phyloP scores from a whole-genome alignment of 116 monocot species.

The Trichopus zeylanicus region DNA sequence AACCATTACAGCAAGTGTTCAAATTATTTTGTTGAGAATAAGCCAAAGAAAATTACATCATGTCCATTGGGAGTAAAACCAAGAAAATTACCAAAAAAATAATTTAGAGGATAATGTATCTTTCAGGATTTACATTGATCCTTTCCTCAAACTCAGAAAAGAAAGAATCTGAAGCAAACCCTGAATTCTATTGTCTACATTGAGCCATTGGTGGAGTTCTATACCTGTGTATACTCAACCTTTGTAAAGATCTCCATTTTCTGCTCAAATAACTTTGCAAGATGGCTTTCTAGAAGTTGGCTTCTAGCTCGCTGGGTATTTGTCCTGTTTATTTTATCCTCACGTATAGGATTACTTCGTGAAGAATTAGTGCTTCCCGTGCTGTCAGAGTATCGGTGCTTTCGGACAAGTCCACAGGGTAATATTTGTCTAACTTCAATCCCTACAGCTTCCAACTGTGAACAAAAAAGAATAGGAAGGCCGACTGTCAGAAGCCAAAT shows the following conservation, averaged over 20 bases:
- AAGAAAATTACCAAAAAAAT: no score
- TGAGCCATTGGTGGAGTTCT: not conserved
- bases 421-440: slow-evolving; percentile 75
- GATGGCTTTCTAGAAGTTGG: slow-evolving; percentile 93
- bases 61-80: no score
- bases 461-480: not conserved
- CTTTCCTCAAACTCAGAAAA: no score
- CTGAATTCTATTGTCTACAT: not conserved
- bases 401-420: slow-evolving; percentile 44
- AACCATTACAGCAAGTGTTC: no score
- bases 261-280: slow-evolving; percentile 97
- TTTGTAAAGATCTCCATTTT: slow-evolving; percentile 99
- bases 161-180: not conserved
- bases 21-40: no score
- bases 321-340: slow-evolving; percentile 65
- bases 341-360: slow-evolving; percentile 68
- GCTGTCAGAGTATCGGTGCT: slow-evolving; percentile 77
- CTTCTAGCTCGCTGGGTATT: slow-evolving; percentile 83
- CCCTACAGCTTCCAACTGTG: slow-evolving; percentile 55
- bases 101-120: no score
- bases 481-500: not conserved
- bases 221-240: slow-evolving; percentile 87
- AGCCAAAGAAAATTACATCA: no score
- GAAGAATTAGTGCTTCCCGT: slow-evolving; percentile 77
- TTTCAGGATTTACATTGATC: no score